Conservation (phyloP, 257 asterid genomes). For the Orobanche coerulescens region DNA sequence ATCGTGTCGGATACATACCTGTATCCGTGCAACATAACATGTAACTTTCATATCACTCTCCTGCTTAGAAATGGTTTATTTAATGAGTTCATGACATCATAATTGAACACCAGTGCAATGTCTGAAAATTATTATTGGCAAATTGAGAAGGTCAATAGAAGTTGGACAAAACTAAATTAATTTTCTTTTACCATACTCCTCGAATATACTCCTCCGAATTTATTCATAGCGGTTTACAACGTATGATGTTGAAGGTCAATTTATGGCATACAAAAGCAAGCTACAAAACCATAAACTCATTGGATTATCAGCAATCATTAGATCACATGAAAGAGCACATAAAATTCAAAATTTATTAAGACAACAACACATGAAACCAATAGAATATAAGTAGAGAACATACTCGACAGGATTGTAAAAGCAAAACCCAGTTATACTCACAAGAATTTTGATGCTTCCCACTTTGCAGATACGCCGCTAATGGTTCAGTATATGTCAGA, state of each 20-base stretch:
- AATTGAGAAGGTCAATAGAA: background rate
- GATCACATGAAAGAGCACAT: background rate
- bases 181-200: background rate
- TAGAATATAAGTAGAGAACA: background rate
- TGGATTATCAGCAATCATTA: background rate
- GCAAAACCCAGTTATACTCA: constrained; percentile 31
- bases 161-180: too few relatives aligned
- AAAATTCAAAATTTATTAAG: background rate
- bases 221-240: background rate
- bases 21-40: too few relatives aligned
- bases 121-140: background rate
- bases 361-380: background rate
- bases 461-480: constrained; percentile 95
- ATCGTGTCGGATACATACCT: too few relatives aligned
- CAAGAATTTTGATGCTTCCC: constrained; percentile 92
- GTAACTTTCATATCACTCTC: background rate
- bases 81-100: background rate
- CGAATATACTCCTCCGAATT: background rate
- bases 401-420: background rate
- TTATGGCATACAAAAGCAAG: background rate
- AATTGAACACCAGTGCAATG: background rate
- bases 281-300: background rate
- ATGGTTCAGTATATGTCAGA: constrained; percentile 91
- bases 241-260: background rate
- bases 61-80: background rate